Percentiles rank a stretch among this genome's conserved stretches.
phyloP scores from a whole-genome alignment of 2,329 filamentous ascomycete species.

The Verticillium isaacii region DNA sequence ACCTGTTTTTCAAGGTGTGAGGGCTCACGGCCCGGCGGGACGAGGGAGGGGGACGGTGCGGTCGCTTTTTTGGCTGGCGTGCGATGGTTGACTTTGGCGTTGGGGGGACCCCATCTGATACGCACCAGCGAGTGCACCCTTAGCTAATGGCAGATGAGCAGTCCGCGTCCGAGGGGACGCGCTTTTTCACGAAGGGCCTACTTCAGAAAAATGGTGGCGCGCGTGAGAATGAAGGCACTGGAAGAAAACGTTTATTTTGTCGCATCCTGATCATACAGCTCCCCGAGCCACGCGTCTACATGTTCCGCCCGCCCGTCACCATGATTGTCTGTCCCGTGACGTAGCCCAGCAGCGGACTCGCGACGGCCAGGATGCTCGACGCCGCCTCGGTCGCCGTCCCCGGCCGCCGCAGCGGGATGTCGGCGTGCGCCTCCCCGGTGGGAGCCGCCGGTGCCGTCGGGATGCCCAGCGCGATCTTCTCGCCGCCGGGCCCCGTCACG shows the following conservation, averaged over 20 bases:
- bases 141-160: neutral
- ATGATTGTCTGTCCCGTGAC: slow-evolving; percentile 83
- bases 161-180: neutral
- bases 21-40: neutral
- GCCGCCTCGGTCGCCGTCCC: slow-evolving; percentile 80
- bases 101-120: slow-evolving; percentile 7
- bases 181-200: neutral
- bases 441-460: slow-evolving; percentile 52
- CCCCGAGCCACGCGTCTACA: slow-evolving; percentile 30
- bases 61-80: neutral
- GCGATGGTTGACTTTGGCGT: slow-evolving; percentile 8
- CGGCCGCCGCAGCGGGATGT: slow-evolving; percentile 74
- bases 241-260: neutral
- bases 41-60: neutral
- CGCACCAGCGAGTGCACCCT: neutral
- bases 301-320: slow-evolving; percentile 72
- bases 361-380: slow-evolving; percentile 69
- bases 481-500: slow-evolving; percentile 68
- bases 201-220: no score
- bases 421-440: slow-evolving; percentile 43
- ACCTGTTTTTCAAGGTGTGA: slow-evolving; percentile 73
- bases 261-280: neutral
- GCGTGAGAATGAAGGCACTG: no score
- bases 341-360: slow-evolving; percentile 78
- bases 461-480: slow-evolving; percentile 71